These are phyloP conservation scores for Claviceps sp. DNA, from an alignment of 2,329 filamentous ascomycete species.

Conservation along the genomic window DNA sequence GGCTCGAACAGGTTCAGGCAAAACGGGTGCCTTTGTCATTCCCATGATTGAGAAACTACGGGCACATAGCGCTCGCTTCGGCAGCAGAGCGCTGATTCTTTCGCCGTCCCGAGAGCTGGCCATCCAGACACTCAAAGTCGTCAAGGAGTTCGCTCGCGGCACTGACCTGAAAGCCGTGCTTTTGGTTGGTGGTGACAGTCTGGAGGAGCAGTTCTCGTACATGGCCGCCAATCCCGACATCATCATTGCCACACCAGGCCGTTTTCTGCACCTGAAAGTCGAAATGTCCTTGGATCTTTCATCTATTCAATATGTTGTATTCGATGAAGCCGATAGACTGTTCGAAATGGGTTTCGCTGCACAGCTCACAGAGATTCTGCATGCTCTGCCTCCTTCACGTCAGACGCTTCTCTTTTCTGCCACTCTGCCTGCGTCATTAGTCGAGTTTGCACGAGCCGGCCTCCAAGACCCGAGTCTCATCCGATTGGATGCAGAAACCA, in stretches of 20 bases:
- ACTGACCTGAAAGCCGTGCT: constrained; percentile 86
- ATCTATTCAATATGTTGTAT: constrained; percentile 86
- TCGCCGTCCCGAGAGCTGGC: constrained; percentile 91
- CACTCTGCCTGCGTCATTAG: constrained; percentile 82
- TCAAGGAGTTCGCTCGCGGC: constrained; percentile 83
- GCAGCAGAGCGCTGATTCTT: constrained; percentile 73
- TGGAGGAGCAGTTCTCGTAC: constrained; percentile 87
- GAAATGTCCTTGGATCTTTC: constrained; percentile 91
- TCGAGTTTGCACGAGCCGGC: constrained; percentile 90
- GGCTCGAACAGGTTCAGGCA: constrained; percentile 96
- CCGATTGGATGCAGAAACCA: constrained; percentile 84
- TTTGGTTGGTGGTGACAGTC: constrained; percentile 84
- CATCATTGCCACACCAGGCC: constrained; percentile 89
- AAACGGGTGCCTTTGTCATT: constrained; percentile 95
- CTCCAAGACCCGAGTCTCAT: constrained; percentile 85
- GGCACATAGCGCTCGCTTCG: constrained; percentile 74
- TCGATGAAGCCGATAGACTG: constrained; percentile 90
- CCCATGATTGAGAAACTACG: constrained; percentile 95
- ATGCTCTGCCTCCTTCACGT: constrained; percentile 68
- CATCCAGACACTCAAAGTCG: constrained; percentile 87
- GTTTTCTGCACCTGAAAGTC: constrained; percentile 91
- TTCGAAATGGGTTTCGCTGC: constrained; percentile 98
- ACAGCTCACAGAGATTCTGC: constrained; percentile 84
- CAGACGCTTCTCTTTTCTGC: constrained; percentile 94
- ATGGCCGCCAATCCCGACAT: constrained; percentile 96